phyloP scores from a whole-genome alignment of 179 eudicot genomes.

The Beta lomatogona region DNA sequence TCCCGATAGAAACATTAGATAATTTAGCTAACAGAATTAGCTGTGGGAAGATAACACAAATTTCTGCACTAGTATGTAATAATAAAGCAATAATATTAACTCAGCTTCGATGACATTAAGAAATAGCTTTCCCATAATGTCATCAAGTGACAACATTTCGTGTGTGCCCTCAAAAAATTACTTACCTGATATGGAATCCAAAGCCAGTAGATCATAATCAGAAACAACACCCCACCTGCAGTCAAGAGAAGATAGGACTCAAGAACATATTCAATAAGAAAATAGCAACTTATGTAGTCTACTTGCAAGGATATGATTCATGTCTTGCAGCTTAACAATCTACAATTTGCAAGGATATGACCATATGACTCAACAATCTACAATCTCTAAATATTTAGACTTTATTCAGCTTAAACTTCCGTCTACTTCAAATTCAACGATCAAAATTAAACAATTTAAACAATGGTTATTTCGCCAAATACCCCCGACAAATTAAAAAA shows the following conservation, averaged over 20 bases:
- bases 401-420: too few relatives aligned
- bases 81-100: not conserved
- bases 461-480: too few relatives aligned
- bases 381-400: too few relatives aligned
- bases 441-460: too few relatives aligned
- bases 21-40: not conserved
- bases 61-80: not conserved
- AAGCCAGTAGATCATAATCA: constrained; percentile 86
- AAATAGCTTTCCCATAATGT: not conserved
- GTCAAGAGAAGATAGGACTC: constrained; percentile 11
- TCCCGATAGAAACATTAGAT: not conserved
- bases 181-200: constrained; percentile 86
- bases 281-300: too few relatives aligned
- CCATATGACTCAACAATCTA: too few relatives aligned
- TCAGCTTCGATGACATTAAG: not conserved
- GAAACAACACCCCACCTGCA: constrained; percentile 96
- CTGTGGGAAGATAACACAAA: not conserved
- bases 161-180: not conserved
- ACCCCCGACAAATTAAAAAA: too few relatives aligned
- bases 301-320: too few relatives aligned
- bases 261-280: too few relatives aligned
- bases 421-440: too few relatives aligned
- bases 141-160: not conserved
- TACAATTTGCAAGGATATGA: too few relatives aligned
- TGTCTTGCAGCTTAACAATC: too few relatives aligned